Base-by-base conservation (phyloP, 1,284 basidiomycete genomes). In the Nidula niveotomentosa region DNA sequence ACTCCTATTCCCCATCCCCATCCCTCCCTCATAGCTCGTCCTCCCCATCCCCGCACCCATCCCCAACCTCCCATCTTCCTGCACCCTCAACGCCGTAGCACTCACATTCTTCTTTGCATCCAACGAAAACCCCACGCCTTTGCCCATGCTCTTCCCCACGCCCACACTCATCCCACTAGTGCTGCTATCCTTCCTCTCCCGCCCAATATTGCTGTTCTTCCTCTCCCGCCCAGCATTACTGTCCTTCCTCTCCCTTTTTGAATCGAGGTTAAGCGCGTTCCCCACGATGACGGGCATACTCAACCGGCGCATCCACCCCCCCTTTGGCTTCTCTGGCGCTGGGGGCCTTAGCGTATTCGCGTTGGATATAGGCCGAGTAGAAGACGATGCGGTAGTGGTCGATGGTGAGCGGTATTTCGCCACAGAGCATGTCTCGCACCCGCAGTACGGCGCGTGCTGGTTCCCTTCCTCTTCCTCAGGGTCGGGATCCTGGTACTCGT, bases 231-330 rank as follows among this genome's bases (percentile, higher is more conserved):
- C 68, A 49, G 60, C 62, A 39, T 58, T 62, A 52, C 60, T 62
- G 18, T 65, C 60, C 41, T 63, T 62, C 63, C 76, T 77, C 63
- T 75, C 23, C 23, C 23, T 23, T 23, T 23, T 79, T 5, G 69
- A 71, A 54, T 80, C 77, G 33, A 76, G 65, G 6, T 75, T 77
- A 62, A 88, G 84, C 17, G 83, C 78, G 49, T 23, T 23, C 23
- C 23, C 23, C 23, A 23, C 3, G 23, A 23, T 3, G 23, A 81
- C 81, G 1, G 89, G 88, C 87, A 91, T 89, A 61, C 89, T 91
- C 55, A 91, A 66, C 53, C 89, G 74, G 39, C 87, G 73, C 58
- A 91, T 88, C 89, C 90, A 91, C 0, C 86, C 80, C 8, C 69
- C 63, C 60, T 81, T 87, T 8, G 83, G 77, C 60, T 86, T 23